Base-by-base conservation (phyloP, 345 rosid species). In the Sisymbrium irio region DNA sequence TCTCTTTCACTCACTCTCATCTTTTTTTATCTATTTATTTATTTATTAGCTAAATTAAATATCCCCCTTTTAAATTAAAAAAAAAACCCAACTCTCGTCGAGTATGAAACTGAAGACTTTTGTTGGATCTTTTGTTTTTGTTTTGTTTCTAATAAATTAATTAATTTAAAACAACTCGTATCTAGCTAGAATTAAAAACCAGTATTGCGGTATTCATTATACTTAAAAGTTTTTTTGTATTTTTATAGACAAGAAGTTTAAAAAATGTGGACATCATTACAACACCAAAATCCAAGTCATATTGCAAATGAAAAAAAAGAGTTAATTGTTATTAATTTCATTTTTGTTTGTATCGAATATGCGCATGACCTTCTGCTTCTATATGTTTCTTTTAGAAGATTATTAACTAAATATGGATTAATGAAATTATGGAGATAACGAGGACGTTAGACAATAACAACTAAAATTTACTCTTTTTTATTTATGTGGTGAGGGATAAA, bases 91-190 rank as follows among this genome's bases (percentile, higher is more conserved):
- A 54, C 47, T 57, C 72, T 27, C 19, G 5, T n/a, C n/a, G n/a
- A 44, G 63, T 63, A n/a, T 70, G 80, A 77, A 77, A 77, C 76
- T 64, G 80, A 77, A 70, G 76, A 64, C 72, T 77, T 61, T 41
- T 42, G 39, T 67, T 37, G 39, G 18, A 50, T 50, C 7, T 50
- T 7, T 49, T 10, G 1, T 11, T 46, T 18, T 18, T 39, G 57
- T 66, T 45, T 55, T 1, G 40, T 53, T 25, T 60, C 54, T 50
- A n/a, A 40, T 36, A 19, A 30, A 30, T n/a, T 32, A 18, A 58
- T 46, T 10, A 28, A 75, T 40, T 35, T 27, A 55, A 47, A 37
- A 19, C 11, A 50, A 41, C 28, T 40, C n/a, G 68, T 40, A 67
- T 74, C 65, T 74, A 66, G 36, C 44, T 39, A 50, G 1, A 66